Evolutionary conservation across 2,329 filamentous ascomycete genomes (phyloP), one percentile per base, ranked within the genome.

Genomic region (Colletotrichum euphorbiae): DNA sequence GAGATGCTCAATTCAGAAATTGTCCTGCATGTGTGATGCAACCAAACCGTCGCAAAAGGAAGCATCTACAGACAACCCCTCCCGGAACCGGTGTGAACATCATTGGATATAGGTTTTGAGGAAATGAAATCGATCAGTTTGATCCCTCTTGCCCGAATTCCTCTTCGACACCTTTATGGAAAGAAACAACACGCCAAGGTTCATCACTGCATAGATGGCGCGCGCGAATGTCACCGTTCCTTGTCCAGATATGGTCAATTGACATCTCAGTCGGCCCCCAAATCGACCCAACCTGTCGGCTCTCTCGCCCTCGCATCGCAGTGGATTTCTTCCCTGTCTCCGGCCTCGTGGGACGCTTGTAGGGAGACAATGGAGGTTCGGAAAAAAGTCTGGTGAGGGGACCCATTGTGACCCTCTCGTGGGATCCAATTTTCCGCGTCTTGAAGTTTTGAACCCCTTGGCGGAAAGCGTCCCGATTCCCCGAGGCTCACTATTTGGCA

Each of bases 261-360:
- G 15, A 52, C 4, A 15, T 19, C 15, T 15, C 15, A 42, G 7
- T 28, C 42, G 65, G 54, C 61, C 54, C 43, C 61, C 65, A 52
- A 55, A 45, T 55, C 42, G 36, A 52, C 58, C 43, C 58, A 43
- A 61, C 21, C 19, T n/a, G 38, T 52, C 58, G 38, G 33, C 15
- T 15, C 58, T 28, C 33, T 56, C 38, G 21, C 51, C 8, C 1
- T 52, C 28, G 21, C 43, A 24, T 55, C 12, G 17, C n/a, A 40
- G 42, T 65, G 65, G 54, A 51, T 55, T 33, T 48, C n/a, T 59
- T 31, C 65, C 65, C 42, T 68, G 61, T 52, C 31, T 17, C 12
- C 33, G 15, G 12, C 65, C 61, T 59, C 61, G 65, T 68, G 65
- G 65, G 61, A 68, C 60, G 61, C 61, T 45, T 61, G 65, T 43